Percentiles rank a stretch among this genome's conserved stretches.
These are phyloP conservation scores for Microstroma glucosiphilum DNA, from an alignment of 1,284 basidiomycete species.

Conservation along the genomic window DNA sequence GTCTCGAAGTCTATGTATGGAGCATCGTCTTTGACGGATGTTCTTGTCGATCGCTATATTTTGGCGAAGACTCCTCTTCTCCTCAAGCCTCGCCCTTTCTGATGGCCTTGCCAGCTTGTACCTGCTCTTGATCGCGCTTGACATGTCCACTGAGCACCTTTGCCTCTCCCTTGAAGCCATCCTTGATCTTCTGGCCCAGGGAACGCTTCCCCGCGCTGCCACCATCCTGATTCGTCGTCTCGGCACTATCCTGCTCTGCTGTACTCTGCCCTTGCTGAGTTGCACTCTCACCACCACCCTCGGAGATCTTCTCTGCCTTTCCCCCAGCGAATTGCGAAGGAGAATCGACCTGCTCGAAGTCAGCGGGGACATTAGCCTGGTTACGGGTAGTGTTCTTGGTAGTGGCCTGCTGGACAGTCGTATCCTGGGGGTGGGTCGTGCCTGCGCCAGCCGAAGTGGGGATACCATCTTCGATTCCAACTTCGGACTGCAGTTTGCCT, in stretches of 20 bases:
- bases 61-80: too few species aligned
- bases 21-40: too few species aligned
- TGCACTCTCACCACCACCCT: slow-evolving; percentile 3
- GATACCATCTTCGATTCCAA: slow-evolving; percentile 24
- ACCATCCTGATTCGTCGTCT: neutral
- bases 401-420: slow-evolving; percentile 14
- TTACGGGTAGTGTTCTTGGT: slow-evolving; percentile 3
- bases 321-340: slow-evolving; percentile 17
- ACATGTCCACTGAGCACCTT: slow-evolving; percentile 24
- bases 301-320: slow-evolving; percentile 14
- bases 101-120: slow-evolving; percentile 6
- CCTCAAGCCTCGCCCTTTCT: slow-evolving; percentile 1
- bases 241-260: neutral
- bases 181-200: slow-evolving; percentile 16
- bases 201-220: neutral
- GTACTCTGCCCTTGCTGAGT: slow-evolving; percentile 8
- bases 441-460: slow-evolving; percentile 28
- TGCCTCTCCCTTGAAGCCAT: slow-evolving; percentile 23
- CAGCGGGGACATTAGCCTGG: slow-evolving; percentile 19
- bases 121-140: slow-evolving; percentile 8
- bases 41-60: too few species aligned
- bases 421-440: slow-evolving; percentile 25
- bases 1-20: too few species aligned
- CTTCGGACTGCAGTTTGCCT: slow-evolving; percentile 12
- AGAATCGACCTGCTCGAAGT: slow-evolving; percentile 21